Evolutionary conservation across 73 alveolate genomes (phyloP).

Genomic region (Tetrahymena borealis): DNA sequence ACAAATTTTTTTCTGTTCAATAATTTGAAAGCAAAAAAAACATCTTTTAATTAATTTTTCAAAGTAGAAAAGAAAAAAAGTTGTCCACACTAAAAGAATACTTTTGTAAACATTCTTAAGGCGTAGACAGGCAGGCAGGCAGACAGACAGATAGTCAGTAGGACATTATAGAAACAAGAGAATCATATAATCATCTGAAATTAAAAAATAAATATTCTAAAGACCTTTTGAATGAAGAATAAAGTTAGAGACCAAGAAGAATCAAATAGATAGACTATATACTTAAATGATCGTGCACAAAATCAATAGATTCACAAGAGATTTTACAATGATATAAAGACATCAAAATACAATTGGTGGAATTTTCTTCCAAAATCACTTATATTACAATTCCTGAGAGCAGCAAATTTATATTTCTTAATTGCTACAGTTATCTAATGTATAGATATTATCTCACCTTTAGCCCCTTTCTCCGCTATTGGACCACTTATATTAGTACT

Average conservation of each 20-base stretch:
- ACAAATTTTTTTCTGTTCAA: background rate
- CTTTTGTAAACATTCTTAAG: background rate
- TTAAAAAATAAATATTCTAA: background rate
- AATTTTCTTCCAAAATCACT: constrained; percentile 65
- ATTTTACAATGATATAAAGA: constrained; percentile 52
- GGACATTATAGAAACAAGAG: no score
- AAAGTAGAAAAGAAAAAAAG: background rate
- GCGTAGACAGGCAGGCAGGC: no score
- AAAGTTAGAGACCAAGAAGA: background rate
- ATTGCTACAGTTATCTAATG: constrained; percentile 65
- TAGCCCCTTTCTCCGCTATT: constrained; percentile 90
- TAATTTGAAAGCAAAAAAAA: background rate
- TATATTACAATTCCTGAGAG: constrained; percentile 56
- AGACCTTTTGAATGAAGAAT: background rate
- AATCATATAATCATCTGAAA: no score
- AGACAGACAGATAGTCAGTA: no score
- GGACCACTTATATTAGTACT: constrained; percentile 93
- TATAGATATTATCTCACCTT: constrained; percentile 84
- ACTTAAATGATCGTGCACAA: background rate
- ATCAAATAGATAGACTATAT: background rate
- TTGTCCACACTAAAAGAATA: background rate
- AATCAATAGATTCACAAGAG: background rate
- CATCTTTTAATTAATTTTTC: background rate
- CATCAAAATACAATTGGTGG: constrained; percentile 67
- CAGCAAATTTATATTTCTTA: constrained; percentile 65